phyloP scores from a whole-genome alignment of 257 asterid genomes.

The Nicotiana tabacum region DNA sequence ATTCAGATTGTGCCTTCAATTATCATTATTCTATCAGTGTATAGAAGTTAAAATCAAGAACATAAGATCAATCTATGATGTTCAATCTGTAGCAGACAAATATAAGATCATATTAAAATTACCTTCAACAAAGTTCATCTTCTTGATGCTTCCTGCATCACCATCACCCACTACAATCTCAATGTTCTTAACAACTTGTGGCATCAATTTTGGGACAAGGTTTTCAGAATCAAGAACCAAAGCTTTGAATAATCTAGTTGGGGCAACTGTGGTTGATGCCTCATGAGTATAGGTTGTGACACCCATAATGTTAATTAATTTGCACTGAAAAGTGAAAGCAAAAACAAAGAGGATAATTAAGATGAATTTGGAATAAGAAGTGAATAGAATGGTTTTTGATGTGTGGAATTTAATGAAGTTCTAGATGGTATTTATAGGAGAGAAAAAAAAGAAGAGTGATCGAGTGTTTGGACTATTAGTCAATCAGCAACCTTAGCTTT shows the following conservation, averaged over 20 bases:
- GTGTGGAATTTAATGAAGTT: background rate
- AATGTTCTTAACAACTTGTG: constrained; percentile 10
- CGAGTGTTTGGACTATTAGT: too few species aligned
- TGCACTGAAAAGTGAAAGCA: background rate
- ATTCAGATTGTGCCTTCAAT: too few species aligned
- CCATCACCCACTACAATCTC: constrained; percentile 10
- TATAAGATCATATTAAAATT: too few species aligned
- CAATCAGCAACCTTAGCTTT: background rate
- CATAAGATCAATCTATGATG: too few species aligned
- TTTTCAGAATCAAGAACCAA: constrained; percentile 6
- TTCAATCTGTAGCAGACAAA: too few species aligned
- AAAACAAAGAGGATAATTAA: background rate
- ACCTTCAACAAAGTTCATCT: constrained; percentile 14
- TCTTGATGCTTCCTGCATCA: constrained; percentile 16
- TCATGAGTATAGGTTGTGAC: constrained; percentile 2
- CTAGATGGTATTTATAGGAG: background rate
- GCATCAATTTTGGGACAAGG: constrained; percentile 10
- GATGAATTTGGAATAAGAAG: background rate
- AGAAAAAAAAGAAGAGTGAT: background rate
- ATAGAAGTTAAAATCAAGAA: too few species aligned
- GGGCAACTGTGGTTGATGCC: background rate
- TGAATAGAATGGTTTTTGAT: background rate
- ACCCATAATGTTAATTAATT: background rate
- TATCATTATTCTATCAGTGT: too few species aligned
- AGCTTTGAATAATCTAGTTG: constrained; percentile 16